Percentiles rank a stretch among this genome's conserved stretches.
These are phyloP conservation scores for Lepidium africanum DNA, from an alignment of 345 rosid species.

Conservation along the genomic window DNA sequence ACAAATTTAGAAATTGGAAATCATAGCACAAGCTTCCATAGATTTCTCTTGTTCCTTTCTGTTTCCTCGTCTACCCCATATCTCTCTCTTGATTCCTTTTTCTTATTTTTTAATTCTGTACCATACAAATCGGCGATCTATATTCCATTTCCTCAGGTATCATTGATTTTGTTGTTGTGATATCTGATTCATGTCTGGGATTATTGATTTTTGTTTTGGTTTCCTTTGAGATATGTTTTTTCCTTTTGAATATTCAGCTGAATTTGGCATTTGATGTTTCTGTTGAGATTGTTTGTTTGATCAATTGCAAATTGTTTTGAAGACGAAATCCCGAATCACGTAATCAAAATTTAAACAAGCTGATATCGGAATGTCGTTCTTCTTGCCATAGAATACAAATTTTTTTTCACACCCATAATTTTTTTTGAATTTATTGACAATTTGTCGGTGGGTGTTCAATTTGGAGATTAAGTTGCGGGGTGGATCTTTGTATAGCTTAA, in stretches of 20 bases:
- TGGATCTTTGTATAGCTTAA: not conserved
- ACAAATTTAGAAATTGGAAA: not conserved
- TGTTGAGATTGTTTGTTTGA: not conserved
- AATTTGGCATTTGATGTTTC: not conserved
- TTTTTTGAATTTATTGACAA: not conserved
- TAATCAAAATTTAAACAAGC: no score
- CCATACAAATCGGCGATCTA: constrained; percentile 5
- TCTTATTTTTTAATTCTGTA: not conserved
- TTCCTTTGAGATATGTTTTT: not conserved
- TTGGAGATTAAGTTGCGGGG: not conserved
- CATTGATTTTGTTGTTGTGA: not conserved
- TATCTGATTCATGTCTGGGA: not conserved
- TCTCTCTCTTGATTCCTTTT: not conserved
- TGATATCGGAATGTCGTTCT: not conserved
- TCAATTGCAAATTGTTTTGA: not conserved
- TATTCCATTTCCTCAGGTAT: constrained; percentile 5
- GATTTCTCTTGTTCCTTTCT: not conserved
- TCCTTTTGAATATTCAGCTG: constrained; percentile 5
- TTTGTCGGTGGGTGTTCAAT: not conserved
- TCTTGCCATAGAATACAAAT: not conserved
- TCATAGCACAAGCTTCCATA: not conserved
- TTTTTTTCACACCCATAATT: not conserved
- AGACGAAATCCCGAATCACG: not conserved
- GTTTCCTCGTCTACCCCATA: not conserved
- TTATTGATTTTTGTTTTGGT: not conserved